Evolutionary conservation across 2,329 filamentous ascomycete species (phyloP).

Genomic region (Helicocarpus griseus): DNA sequence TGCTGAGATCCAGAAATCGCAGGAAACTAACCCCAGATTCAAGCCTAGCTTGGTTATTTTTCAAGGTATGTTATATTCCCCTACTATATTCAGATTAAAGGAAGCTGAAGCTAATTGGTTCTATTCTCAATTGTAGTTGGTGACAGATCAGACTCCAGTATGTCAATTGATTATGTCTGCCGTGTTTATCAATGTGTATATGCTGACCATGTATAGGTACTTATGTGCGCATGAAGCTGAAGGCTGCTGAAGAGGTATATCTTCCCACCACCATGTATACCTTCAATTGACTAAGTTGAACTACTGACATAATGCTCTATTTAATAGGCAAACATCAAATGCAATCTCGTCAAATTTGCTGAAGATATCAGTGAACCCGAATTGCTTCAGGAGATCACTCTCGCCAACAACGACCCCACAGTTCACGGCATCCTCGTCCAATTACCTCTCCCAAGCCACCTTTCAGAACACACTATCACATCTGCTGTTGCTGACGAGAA

Average conservation of each 20-base stretch:
- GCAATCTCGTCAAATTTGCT: conserved; percentile 74
- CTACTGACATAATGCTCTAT: conserved; percentile 4
- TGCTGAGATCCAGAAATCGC: conserved; percentile 68
- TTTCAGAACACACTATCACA: conserved; percentile 84
- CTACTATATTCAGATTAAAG: neutral
- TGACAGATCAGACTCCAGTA: conserved; percentile 85
- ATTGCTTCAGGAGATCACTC: conserved; percentile 69
- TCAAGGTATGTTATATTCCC: conserved; percentile 55
- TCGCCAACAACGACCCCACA: conserved; percentile 73
- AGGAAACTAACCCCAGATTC: conserved; percentile 76
- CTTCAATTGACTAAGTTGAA: neutral
- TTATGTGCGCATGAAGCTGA: conserved; percentile 99
- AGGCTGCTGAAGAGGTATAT: conserved; percentile 79
- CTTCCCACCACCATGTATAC: conserved; percentile 10
- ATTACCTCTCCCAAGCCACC: conserved; percentile 76
- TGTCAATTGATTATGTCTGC: conserved; percentile 23
- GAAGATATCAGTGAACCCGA: conserved; percentile 75
- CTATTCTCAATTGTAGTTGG: conserved; percentile 54
- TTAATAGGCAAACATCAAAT: conserved; percentile 74
- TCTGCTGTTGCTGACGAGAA: conserved; percentile 87
- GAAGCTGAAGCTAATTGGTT: conserved; percentile 5
- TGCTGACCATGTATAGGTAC: conserved; percentile 51
- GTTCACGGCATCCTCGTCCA: conserved; percentile 94
- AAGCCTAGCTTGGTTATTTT: conserved; percentile 87
- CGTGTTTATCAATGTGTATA: conserved; percentile 9